Percentiles rank a stretch among this genome's conserved stretches.
Evolutionary conservation across 2,329 filamentous ascomycete species (phyloP).

Genomic region (Nemania abortiva): DNA sequence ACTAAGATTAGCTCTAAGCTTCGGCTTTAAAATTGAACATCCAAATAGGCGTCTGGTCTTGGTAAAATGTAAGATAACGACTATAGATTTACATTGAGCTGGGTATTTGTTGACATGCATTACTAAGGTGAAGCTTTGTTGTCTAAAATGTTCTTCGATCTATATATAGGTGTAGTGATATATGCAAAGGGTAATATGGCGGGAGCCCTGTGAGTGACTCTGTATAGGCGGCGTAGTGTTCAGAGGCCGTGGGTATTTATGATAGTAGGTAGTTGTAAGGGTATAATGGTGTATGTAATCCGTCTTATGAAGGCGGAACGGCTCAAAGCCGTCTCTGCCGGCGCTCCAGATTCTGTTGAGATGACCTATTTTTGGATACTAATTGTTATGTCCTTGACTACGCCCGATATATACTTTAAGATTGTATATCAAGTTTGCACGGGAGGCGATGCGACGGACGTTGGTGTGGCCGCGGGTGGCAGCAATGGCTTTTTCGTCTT

Average conservation of each 20-base stretch:
- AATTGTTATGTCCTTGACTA: neutral
- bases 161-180: conserved; percentile 26
- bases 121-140: conserved; percentile 4
- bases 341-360: neutral
- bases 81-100: conserved; percentile 21
- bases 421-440: conserved; percentile 27
- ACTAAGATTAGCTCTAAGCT: too few species aligned
- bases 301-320: neutral
- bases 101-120: conserved; percentile 13
- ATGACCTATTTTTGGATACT: neutral
- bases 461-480: conserved; percentile 49
- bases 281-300: neutral
- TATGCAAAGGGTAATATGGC: conserved; percentile 5
- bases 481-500: conserved; percentile 68
- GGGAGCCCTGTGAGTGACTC: conserved; percentile 4
- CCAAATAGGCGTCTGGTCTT: neutral
- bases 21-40: neutral
- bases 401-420: neutral
- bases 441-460: conserved; percentile 46
- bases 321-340: neutral
- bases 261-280: neutral
- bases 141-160: conserved; percentile 9
- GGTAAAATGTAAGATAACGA: neutral
- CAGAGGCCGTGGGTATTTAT: neutral
- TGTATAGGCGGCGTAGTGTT: neutral